A percentile compares a stretch with the other conserved stretches of the same genome.
These are phyloP conservation scores for Fennellomyces sp. DNA, from an alignment of 371 early-diverging fungal genomes.

Conservation along the genomic window DNA sequence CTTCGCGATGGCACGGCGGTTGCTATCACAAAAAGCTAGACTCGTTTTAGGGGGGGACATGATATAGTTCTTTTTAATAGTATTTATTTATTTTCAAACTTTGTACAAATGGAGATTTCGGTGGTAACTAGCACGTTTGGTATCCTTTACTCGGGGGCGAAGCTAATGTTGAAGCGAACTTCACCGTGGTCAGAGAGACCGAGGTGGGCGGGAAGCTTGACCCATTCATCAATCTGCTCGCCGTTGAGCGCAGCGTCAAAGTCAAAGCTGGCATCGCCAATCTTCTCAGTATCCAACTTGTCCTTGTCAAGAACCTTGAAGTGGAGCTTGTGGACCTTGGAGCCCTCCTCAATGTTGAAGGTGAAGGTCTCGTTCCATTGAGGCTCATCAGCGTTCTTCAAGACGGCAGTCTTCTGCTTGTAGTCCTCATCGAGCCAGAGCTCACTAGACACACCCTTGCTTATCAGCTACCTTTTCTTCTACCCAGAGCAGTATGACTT, in stretches of 20 bases:
- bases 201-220: constrained; percentile 32
- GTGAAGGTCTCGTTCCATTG: constrained; percentile 31
- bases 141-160: constrained; percentile 14
- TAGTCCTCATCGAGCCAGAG: constrained; percentile 28
- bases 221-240: constrained; percentile 32
- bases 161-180: constrained; percentile 23
- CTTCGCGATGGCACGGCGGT: constrained; percentile 60
- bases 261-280: constrained; percentile 41
- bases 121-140: background rate
- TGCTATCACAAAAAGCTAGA: constrained; percentile 16
- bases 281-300: constrained; percentile 37
- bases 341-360: constrained; percentile 27
- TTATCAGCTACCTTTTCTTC: background rate
- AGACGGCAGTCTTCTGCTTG: constrained; percentile 23
- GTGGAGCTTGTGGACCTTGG: constrained; percentile 33
- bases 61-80: background rate
- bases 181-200: constrained; percentile 32
- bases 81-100: background rate
- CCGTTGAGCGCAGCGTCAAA: constrained; percentile 25
- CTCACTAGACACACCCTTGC: constrained; percentile 8
- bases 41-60: background rate
- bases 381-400: constrained; percentile 17
- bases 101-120: background rate
- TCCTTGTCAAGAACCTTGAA: constrained; percentile 47
- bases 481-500: background rate